Evolutionary conservation across 2,329 filamentous ascomycete species (phyloP).

Genomic region (Aspergillus sp.): DNA sequence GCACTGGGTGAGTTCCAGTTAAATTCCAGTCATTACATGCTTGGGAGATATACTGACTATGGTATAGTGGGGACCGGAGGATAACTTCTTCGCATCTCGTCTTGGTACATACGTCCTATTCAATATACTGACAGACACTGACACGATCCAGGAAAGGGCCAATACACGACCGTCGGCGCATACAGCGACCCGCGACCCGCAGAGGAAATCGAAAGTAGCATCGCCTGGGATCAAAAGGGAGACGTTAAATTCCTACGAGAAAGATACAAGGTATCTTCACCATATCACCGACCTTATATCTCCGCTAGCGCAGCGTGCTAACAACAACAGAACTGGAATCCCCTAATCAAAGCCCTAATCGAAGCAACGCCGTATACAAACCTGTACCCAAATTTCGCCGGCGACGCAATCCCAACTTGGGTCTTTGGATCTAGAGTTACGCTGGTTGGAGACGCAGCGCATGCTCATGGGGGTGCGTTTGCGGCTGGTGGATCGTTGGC

Average conservation of each 20-base stretch:
- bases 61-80: slow-evolving; percentile 41
- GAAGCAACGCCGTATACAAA: slow-evolving; percentile 43
- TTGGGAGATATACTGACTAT: background rate
- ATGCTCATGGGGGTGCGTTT: slow-evolving; percentile 32
- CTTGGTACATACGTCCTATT: slow-evolving; percentile 31
- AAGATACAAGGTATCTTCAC: slow-evolving; percentile 23
- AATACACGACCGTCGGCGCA: slow-evolving; percentile 46
- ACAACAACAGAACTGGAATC: slow-evolving; percentile 41
- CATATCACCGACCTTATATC: background rate
- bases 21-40: rapidly evolving
- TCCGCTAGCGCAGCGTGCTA: background rate
- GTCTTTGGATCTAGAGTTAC: slow-evolving; percentile 35
- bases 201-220: slow-evolving; percentile 32
- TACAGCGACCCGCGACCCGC: slow-evolving; percentile 40
- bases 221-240: slow-evolving; percentile 43
- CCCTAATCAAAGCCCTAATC: slow-evolving; percentile 41
- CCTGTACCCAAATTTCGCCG: slow-evolving; percentile 47
- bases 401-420: slow-evolving; percentile 44
- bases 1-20: slow-evolving; percentile 32
- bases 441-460: slow-evolving; percentile 30
- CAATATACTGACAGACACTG: background rate
- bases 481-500: slow-evolving; percentile 33
- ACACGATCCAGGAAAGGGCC: slow-evolving; percentile 23
- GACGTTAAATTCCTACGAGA: slow-evolving; percentile 36
- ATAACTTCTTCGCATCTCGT: slow-evolving; percentile 47